phyloP scores from a whole-genome alignment of 306 rosid genomes.

The Ochetophila trinervis region DNA sequence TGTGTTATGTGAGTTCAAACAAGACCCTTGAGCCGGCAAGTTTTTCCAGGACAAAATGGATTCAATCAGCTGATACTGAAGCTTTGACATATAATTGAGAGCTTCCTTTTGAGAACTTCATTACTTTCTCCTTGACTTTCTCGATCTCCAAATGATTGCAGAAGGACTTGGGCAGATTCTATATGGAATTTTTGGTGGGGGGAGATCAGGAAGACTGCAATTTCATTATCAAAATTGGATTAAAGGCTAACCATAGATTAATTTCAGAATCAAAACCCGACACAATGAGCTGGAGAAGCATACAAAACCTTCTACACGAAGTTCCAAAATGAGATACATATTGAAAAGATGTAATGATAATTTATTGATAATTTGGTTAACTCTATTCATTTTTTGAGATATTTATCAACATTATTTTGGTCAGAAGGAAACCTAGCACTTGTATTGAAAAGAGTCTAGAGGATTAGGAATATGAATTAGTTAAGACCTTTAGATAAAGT shows the following conservation, averaged over 20 bases:
- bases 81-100: background rate
- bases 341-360: too few relatives aligned
- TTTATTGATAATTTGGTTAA: too few relatives aligned
- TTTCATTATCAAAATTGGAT: background rate
- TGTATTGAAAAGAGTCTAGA: background rate
- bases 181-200: slow-evolving; percentile 68
- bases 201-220: slow-evolving; percentile 56
- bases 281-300: too few relatives aligned
- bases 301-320: too few relatives aligned
- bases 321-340: too few relatives aligned
- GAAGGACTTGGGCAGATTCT: slow-evolving; percentile 76
- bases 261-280: background rate
- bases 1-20: background rate
- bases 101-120: slow-evolving; percentile 1
- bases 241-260: background rate
- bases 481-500: background rate
- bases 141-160: slow-evolving; percentile 85
- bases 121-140: slow-evolving; percentile 58
- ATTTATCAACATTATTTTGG: too few relatives aligned
- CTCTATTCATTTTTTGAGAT: too few relatives aligned
- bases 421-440: too few relatives aligned
- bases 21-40: background rate
- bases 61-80: slow-evolving; percentile 10
- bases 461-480: background rate
- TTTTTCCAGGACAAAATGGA: background rate